Base-by-base conservation (phyloP, 179 eudicot genomes). In the Carnegiea gigantea region DNA sequence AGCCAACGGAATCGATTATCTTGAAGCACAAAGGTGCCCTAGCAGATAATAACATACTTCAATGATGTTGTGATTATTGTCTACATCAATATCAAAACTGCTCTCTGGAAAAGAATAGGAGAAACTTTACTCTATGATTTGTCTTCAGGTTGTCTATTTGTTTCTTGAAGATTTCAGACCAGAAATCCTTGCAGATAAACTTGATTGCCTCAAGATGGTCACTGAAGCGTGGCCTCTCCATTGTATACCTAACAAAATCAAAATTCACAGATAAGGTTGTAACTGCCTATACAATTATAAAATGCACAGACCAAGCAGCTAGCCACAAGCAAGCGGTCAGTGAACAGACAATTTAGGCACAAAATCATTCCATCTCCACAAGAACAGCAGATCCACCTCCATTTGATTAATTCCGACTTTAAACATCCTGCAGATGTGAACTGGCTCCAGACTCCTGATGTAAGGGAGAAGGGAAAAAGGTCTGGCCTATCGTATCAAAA, bases 21-120 rank as follows among this genome's bases (percentile, higher is more conserved):
- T 93, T 96, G 99, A 87, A 96, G 88, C 76, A 96, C 99, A 81
- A 96, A 96, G 68, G 98, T 96, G 53, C 99, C 99, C 99, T 93
- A 38, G 49, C 59, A 75, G 77, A 70, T 62, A 46, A 73, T 36
- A 81, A 71, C 24, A 86, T 17, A n/a, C 68, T 57, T 82, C 54
- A 71, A 51, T 43, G 73, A 59, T 71, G 62, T 59, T 71, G 71
- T 68, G 17, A 51, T 11, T 51, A 12, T 51, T 15, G 57, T 33
- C 54, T 15, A 77, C 1, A 68, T 23, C 30, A 74, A 70, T 70
- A 60, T 70, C 57, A 79, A 70, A 40, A 30, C 44, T 44, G 3
- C 64, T 59, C 3, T 48, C 26, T 17, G 78, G 40, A 70, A 73
- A 12, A 36, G 57, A 65, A 44, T 51, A 46, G 44, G 23, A 80